Conservation (phyloP, 257 asterid species). For the Verbena officinalis region DNA sequence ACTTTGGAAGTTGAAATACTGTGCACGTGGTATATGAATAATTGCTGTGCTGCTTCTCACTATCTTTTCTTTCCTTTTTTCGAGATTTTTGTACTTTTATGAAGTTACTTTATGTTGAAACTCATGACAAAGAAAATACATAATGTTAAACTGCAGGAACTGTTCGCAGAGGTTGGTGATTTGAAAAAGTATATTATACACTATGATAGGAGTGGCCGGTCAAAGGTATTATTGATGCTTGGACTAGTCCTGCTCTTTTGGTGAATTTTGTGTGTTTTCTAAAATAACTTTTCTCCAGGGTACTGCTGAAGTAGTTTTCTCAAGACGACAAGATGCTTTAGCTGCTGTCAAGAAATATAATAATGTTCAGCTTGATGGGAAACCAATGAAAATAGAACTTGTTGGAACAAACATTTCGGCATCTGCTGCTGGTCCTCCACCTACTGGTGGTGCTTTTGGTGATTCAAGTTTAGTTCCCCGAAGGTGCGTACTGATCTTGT, state of each 20-base stretch:
- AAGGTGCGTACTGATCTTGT: constrained; percentile 43
- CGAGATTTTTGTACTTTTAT: constrained; percentile 16
- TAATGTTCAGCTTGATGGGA: constrained; percentile 70
- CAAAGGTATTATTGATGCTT: constrained; percentile 69
- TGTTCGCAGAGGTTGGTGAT: constrained; percentile 90
- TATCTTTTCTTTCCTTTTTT: neutral
- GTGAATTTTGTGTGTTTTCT: constrained; percentile 36
- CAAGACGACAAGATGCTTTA: constrained; percentile 72
- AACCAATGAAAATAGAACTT: constrained; percentile 64
- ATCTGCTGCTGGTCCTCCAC: constrained; percentile 37
- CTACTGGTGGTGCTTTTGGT: constrained; percentile 42
- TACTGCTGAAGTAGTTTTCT: constrained; percentile 84
- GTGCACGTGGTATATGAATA: constrained; percentile 13
- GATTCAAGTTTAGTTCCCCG: constrained; percentile 37
- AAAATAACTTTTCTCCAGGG: constrained; percentile 58
- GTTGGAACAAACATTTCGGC: constrained; percentile 49
- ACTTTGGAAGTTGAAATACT: neutral
- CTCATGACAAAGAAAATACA: constrained; percentile 14
- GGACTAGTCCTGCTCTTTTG: constrained; percentile 28
- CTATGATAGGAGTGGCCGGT: constrained; percentile 93
- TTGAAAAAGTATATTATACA: constrained; percentile 70
- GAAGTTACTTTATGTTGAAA: constrained; percentile 14
- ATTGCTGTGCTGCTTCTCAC: neutral
- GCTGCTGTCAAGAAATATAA: constrained; percentile 64
- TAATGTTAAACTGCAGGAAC: constrained; percentile 59